Evolutionary conservation across 139 green algal species (phyloP), one percentile per base, ranked within the genome.

Genomic region (Chlamydomonas incerta): DNA sequence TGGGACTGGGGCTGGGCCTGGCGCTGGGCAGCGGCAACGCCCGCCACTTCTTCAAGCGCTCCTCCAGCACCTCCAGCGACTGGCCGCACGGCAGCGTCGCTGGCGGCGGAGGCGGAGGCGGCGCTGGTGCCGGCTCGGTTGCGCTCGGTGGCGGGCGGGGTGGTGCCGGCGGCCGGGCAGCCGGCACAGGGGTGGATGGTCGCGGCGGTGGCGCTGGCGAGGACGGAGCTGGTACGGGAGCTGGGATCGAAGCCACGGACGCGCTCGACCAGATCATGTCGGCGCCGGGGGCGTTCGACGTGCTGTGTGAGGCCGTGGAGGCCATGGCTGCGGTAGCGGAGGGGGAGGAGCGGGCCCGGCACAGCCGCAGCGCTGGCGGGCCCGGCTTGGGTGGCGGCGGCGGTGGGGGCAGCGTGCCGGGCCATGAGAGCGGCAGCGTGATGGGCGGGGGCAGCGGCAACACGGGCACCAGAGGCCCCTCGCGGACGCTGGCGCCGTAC

Each of bases 271-370:
- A 83, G 58, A 31, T 83, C 41, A 37, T 83, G 35, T 62, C 72
- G 41, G 50, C 60, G 26, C 75, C 75, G 0, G n/a, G 63, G 24
- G 60, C 35, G 2, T 28, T 83, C 41, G 60, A 83, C 18, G 75
- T 83, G 60, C 26, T 83, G 60, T 83, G 75, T 62, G 75, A 83
- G 60, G 75, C 62, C 5, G 60, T 83, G 35, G 75, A 83, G 9
- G 37, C n/a, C 26, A 62, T 67, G 60, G 35, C 60, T 21, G 75
- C 75, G 11, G 75, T 83, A 18, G 14, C 37, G 62, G 60, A 83
- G 37, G 60, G 37, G 62, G 75, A 72, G 75, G 60, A 72, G 37
- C 75, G 75, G 1, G 35, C 60, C 28, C 29, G 1, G 57, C 58
- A 63, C 15, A 33, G 34, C 8, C 75, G 75, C 21, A 62, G 60